Conservation (phyloP, 1,139 yeast species). For the Hyphopichia pseudoburtonii region DNA sequence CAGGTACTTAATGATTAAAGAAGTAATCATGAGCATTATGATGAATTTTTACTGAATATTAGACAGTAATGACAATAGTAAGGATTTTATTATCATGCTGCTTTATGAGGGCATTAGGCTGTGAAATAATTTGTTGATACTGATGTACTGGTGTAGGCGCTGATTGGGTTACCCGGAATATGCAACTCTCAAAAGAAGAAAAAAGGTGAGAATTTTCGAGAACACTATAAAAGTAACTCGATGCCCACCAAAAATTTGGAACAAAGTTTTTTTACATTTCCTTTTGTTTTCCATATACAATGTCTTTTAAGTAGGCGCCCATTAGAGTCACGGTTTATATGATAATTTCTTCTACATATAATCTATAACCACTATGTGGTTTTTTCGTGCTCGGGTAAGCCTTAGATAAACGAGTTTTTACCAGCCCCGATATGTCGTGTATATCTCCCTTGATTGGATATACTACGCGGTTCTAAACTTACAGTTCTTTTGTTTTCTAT, state of each 20-base stretch:
- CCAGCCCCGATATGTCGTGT: conserved; percentile 66
- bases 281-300: conserved; percentile 49
- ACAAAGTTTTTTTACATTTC: conserved; percentile 4
- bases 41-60: no score
- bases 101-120: no score
- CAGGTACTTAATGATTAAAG: no score
- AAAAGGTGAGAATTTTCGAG: neutral
- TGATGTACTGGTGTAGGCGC: no score
- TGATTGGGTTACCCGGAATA: neutral
- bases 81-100: no score
- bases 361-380: conserved; percentile 45
- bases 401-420: conserved; percentile 65
- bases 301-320: conserved; percentile 88
- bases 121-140: no score
- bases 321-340: conserved; percentile 82
- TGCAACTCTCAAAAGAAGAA: neutral
- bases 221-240: no score
- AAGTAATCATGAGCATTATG: no score
- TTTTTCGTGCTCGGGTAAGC: conserved; percentile 90
- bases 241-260: neutral
- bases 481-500: conserved; percentile 36
- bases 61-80: no score
- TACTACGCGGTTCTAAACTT: conserved; percentile 74
- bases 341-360: conserved; percentile 49
- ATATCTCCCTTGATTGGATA: conserved; percentile 37